Evolutionary conservation across 2,329 filamentous ascomycete genomes (phyloP).

Genomic region (Diaporthe citrichinensis): DNA sequence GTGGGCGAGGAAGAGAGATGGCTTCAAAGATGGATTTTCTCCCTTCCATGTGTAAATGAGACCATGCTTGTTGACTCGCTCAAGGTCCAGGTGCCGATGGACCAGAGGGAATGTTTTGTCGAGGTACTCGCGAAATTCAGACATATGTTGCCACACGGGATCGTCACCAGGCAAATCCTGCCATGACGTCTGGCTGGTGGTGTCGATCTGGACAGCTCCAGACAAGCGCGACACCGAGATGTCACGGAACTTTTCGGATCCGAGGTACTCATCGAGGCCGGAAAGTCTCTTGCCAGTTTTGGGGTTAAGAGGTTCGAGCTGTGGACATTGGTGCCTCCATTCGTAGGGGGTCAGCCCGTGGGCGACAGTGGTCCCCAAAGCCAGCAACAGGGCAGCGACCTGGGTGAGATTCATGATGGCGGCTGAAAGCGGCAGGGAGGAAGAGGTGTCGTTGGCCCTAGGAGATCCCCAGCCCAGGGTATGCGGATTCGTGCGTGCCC

Average conservation of each 20-base stretch:
- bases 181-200: constrained; percentile 48
- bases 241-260: constrained; percentile 44
- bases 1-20: constrained; percentile 73
- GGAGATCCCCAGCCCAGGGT: background rate
- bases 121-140: constrained; percentile 27
- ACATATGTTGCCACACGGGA: constrained; percentile 24
- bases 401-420: background rate
- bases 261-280: constrained; percentile 44
- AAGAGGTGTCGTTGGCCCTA: background rate
- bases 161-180: constrained; percentile 14
- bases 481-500: background rate
- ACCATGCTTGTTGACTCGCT: constrained; percentile 72
- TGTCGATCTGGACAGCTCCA: constrained; percentile 50
- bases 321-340: constrained; percentile 43
- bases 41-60: constrained; percentile 72
- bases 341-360: background rate
- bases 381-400: background rate
- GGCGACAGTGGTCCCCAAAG: background rate
- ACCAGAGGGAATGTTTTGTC: constrained; percentile 58
- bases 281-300: constrained; percentile 40
- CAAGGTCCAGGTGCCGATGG: constrained; percentile 61
- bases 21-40: constrained; percentile 63
- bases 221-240: constrained; percentile 48
- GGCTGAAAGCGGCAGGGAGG: too few species aligned
- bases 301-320: constrained; percentile 46